These are phyloP conservation scores for Ambispora gerdemannii DNA, from an alignment of 192 early-diverging fungal genomes.

Conservation along the genomic window DNA sequence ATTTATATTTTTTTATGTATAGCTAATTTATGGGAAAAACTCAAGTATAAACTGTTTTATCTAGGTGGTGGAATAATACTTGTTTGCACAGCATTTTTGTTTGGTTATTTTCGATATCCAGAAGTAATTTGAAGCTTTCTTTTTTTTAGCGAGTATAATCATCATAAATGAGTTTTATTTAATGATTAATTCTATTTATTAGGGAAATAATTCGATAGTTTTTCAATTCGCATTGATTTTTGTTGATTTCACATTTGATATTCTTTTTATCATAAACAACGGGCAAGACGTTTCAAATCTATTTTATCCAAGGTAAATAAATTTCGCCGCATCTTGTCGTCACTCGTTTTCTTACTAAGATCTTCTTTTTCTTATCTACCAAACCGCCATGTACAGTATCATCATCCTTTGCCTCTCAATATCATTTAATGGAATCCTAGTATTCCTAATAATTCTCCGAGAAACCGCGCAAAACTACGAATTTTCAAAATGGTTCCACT, in stretches of 20 bases:
- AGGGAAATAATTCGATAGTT: constrained; percentile 1
- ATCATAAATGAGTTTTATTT: background rate
- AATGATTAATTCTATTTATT: background rate
- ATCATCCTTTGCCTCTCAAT: background rate
- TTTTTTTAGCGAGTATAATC: no score
- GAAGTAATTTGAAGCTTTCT: no score
- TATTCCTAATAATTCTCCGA: background rate
- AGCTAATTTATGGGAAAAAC: constrained; percentile 3
- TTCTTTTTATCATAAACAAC: background rate
- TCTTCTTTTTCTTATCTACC: no score
- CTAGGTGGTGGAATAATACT: background rate
- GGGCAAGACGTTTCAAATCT: background rate
- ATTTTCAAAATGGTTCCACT: background rate
- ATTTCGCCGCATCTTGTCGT: background rate
- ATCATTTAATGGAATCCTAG: background rate
- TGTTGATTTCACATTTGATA: background rate
- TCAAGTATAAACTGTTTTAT: background rate
- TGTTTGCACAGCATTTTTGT: background rate
- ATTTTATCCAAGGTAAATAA: constrained; percentile 6
- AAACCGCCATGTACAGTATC: no score
- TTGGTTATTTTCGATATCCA: background rate
- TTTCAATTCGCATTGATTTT: background rate
- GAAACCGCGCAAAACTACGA: background rate
- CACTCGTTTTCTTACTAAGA: background rate
- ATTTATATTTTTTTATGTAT: background rate